These are phyloP conservation scores for Barnettozyma vustinii DNA, from an alignment of 805 yeast genomes.

Conservation along the genomic window DNA sequence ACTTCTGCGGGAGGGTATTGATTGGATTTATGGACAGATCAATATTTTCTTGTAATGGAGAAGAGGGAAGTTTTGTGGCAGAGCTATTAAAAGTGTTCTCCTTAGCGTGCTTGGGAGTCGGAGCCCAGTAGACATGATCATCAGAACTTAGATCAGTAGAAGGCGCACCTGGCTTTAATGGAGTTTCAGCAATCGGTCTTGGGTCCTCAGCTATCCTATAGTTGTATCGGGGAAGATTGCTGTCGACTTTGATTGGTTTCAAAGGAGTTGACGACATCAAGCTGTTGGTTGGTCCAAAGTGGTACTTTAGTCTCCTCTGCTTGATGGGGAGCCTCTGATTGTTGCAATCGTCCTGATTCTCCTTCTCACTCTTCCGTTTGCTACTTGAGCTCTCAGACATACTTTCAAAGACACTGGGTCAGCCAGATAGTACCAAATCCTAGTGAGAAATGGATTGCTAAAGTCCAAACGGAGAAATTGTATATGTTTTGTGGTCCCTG, in stretches of 20 bases:
- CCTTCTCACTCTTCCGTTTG: constrained; percentile 9
- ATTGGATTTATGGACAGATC: constrained; percentile 15
- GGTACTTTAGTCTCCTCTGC: constrained; percentile 8
- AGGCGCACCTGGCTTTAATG: background rate
- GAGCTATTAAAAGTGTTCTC: background rate
- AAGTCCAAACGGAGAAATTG: background rate
- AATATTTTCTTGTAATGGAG: constrained; percentile 17
- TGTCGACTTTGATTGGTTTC: constrained; percentile 3
- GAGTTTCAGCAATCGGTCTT: background rate
- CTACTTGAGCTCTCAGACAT: background rate
- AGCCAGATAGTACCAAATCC: background rate
- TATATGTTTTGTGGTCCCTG: background rate
- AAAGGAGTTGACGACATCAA: constrained; percentile 9
- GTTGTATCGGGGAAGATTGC: constrained; percentile 4
- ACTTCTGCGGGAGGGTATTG: constrained; percentile 13
- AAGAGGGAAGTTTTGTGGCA: constrained; percentile 17
- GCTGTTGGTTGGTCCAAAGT: constrained; percentile 10
- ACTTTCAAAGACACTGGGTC: background rate
- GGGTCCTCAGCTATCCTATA: background rate
- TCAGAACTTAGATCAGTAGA: constrained; percentile 17
- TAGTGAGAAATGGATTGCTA: background rate
- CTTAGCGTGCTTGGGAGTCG: constrained; percentile 19
- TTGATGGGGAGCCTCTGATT: background rate
- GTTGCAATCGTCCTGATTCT: constrained; percentile 1
- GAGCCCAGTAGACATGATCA: constrained; percentile 26